phyloP scores from a whole-genome alignment of 441 rosid genomes.

The Bruguiera hainesii region DNA sequence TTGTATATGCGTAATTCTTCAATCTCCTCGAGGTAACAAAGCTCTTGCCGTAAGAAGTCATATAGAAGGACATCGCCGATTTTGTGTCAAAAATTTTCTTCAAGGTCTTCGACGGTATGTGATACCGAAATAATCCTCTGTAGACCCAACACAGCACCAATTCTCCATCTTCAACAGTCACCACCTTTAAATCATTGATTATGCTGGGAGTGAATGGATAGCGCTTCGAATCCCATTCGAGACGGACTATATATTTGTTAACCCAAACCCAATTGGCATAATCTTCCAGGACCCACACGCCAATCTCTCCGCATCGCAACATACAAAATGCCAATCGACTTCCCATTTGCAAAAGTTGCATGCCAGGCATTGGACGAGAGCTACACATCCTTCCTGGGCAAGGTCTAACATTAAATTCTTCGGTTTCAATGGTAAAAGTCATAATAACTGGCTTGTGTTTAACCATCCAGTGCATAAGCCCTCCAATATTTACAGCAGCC shows the following conservation, averaged over 20 bases:
- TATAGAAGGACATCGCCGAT: too few species aligned
- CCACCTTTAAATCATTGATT: neutral
- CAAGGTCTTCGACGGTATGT: too few species aligned
- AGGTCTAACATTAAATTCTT: neutral
- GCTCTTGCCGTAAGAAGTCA: too few species aligned
- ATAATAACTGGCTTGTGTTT: neutral
- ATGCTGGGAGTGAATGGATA: neutral
- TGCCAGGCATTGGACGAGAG: neutral
- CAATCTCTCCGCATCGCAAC: neutral
- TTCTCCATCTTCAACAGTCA: neutral
- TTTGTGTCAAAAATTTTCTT: too few species aligned
- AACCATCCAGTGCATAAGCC: neutral
- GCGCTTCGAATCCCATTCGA: neutral
- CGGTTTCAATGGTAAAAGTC: neutral
- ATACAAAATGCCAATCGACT: neutral
- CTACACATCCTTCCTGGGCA: neutral
- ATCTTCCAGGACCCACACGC: neutral
- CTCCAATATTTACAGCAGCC: neutral
- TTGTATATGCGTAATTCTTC: too few species aligned
- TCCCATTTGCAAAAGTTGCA: neutral
- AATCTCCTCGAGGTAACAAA: too few species aligned
- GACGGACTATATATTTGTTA: neutral
- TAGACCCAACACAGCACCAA: neutral
- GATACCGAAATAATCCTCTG: conserved; percentile 2
- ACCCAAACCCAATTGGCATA: neutral